These are phyloP conservation scores for Euphorbia celastroides DNA, from an alignment of 441 rosid genomes.

Conservation along the genomic window DNA sequence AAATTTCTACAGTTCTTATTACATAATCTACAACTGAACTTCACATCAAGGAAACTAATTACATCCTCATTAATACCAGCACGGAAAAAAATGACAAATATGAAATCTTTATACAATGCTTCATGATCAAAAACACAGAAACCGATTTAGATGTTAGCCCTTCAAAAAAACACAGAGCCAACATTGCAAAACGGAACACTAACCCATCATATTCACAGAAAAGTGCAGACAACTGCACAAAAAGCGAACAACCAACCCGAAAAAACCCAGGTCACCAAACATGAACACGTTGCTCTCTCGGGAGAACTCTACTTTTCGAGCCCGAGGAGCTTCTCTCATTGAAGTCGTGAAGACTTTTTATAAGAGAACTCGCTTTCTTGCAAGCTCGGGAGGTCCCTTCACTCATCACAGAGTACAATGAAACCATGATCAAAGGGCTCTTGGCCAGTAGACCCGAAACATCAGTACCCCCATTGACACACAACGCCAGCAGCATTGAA, in stretches of 20 bases:
- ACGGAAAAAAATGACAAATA: constrained; percentile 14
- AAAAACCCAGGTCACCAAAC: constrained; percentile 53
- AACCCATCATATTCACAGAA: constrained; percentile 24
- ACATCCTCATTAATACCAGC: not conserved
- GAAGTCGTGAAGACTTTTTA: constrained; percentile 61
- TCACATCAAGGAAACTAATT: not conserved
- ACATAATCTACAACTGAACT: constrained; percentile 7
- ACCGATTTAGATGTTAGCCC: constrained; percentile 34
- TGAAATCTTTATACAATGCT: constrained; percentile 27
- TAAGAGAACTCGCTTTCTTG: constrained; percentile 65
- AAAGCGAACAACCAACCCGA: constrained; percentile 20
- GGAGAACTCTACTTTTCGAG: constrained; percentile 28
- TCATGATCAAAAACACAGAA: constrained; percentile 31
- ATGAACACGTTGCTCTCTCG: constrained; percentile 45
- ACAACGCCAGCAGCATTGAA: constrained; percentile 53
- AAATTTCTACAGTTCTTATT: constrained; percentile 1
- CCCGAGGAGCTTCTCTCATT: constrained; percentile 42
- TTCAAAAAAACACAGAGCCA: constrained; percentile 39
- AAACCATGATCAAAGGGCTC: constrained; percentile 51
- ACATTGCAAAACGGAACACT: constrained; percentile 9
- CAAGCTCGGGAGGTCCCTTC: constrained; percentile 65
- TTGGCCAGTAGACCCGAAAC: constrained; percentile 45
- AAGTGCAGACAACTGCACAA: constrained; percentile 8
- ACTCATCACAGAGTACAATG: constrained; percentile 55
- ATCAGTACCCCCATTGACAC: constrained; percentile 57